These are phyloP conservation scores for Boletellus dicymbophilus DNA, from an alignment of 1,284 basidiomycete species.

Conservation along the genomic window DNA sequence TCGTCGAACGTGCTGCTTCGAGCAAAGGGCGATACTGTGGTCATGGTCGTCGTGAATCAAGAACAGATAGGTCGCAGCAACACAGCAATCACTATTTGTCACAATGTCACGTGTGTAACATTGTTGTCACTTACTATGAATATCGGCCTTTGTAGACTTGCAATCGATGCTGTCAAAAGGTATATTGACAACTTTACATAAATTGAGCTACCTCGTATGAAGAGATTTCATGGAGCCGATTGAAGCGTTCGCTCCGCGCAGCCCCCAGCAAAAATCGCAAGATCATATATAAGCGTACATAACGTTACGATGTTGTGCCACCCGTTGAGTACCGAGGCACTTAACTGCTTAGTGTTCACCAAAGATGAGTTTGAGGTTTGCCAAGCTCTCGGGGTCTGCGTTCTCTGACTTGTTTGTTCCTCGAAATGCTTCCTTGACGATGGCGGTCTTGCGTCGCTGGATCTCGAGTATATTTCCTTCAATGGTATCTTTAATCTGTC, in stretches of 20 bases:
- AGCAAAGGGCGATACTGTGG: slow-evolving; percentile 80
- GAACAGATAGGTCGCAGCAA: slow-evolving; percentile 15
- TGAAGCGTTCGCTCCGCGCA: no score
- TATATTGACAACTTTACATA: no score
- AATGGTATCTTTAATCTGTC: slow-evolving; percentile 72
- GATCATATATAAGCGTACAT: no score
- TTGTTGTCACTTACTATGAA: slow-evolving; percentile 32
- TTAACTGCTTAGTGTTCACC: slow-evolving; percentile 10
- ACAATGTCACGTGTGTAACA: slow-evolving; percentile 24
- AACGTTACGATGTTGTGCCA: no score
- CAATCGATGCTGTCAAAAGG: no score
- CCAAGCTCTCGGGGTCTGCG: slow-evolving; percentile 66
- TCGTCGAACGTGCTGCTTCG: slow-evolving; percentile 76
- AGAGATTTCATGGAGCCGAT: no score
- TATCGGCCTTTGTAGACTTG: no score
- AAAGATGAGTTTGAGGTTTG: slow-evolving; percentile 52
- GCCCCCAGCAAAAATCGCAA: no score
- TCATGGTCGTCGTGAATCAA: slow-evolving; percentile 41
- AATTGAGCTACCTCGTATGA: no score
- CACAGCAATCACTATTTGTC: slow-evolving; percentile 23
- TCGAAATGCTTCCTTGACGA: slow-evolving; percentile 79
- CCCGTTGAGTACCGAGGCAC: no score
- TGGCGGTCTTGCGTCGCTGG: slow-evolving; percentile 86
- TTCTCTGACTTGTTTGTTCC: slow-evolving; percentile 41
- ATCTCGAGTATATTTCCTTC: slow-evolving; percentile 87